phyloP scores from a whole-genome alignment of 192 early-diverging fungal species.

The Coemansia sp. region DNA sequence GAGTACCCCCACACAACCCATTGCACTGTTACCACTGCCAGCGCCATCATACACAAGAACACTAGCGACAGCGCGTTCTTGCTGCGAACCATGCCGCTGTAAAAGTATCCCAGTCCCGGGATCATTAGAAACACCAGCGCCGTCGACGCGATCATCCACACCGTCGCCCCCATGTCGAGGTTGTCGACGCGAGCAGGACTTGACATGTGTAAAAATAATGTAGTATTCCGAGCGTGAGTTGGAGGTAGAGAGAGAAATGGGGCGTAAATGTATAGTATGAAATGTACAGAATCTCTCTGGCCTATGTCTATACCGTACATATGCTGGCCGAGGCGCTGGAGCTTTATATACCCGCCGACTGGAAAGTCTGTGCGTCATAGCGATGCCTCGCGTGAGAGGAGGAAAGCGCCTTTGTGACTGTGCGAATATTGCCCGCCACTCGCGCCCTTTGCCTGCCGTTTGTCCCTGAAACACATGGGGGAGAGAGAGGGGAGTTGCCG shows the following conservation, averaged over 20 bases:
- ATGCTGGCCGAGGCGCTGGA: background rate
- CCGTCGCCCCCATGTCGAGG: slow-evolving; percentile 68
- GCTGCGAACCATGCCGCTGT: slow-evolving; percentile 73
- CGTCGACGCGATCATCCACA: slow-evolving; percentile 71
- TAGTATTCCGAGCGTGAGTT: background rate
- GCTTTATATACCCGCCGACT: background rate
- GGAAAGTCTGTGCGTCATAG: background rate
- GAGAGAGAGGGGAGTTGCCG: background rate
- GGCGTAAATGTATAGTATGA: too few relatives aligned
- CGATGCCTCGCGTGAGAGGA: background rate
- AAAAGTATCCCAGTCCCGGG: slow-evolving; percentile 75
- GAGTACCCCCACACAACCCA: slow-evolving; percentile 78
- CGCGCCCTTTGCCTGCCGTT: background rate
- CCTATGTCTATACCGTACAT: background rate
- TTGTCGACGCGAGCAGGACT: slow-evolving; percentile 22
- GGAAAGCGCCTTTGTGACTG: background rate
- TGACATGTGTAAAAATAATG: background rate
- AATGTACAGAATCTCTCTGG: too few relatives aligned
- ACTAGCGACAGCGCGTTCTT: slow-evolving; percentile 81
- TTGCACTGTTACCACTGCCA: slow-evolving; percentile 72
- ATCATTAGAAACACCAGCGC: slow-evolving; percentile 78
- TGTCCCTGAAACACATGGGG: slow-evolving; percentile 6
- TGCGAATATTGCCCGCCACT: slow-evolving; percentile 3
- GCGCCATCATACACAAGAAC: slow-evolving; percentile 68
- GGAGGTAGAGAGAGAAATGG: background rate